Percentiles rank a stretch among this genome's conserved stretches.
Conservation (phyloP, 169 alveolate genomes). For the Cryptosporidium parvum region DNA sequence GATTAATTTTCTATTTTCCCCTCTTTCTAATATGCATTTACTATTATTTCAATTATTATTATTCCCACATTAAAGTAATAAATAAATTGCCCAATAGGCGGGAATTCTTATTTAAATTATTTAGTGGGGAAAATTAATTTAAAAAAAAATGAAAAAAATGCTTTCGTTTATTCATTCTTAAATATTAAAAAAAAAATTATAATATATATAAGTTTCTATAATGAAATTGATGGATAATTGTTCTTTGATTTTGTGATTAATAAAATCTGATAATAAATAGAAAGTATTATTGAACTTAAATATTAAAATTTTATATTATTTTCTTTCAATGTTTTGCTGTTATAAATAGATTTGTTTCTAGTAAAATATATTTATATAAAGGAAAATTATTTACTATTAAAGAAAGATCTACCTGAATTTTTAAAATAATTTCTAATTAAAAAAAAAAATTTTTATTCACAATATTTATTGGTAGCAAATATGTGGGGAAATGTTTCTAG, state of each 20-base stretch:
- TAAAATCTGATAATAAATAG: background rate
- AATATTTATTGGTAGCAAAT: background rate
- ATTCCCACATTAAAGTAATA: conserved; percentile 24
- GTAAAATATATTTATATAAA: background rate
- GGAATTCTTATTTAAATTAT: background rate
- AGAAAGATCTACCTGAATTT: too few relatives aligned
- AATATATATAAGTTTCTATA: too few relatives aligned
- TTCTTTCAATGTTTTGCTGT: too few relatives aligned
- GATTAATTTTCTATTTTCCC: background rate
- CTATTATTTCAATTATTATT: conserved; percentile 9
- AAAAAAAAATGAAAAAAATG: too few relatives aligned
- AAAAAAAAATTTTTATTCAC: background rate
- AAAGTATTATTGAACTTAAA: background rate
- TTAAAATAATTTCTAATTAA: background rate
- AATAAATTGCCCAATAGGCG: background rate
- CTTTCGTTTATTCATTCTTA: too few relatives aligned
- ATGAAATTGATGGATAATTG: too few relatives aligned
- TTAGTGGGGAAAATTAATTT: conserved; percentile 3
- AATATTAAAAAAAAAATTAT: too few relatives aligned
- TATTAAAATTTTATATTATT: too few relatives aligned
- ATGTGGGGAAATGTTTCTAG: conserved; percentile 3
- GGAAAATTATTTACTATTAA: too few relatives aligned
- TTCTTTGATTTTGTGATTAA: background rate
- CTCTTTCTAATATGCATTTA: conserved; percentile 7
- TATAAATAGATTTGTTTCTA: too few relatives aligned